Conservation (phyloP, 1,284 basidiomycete genomes). For the Rhodotorula sp. region DNA sequence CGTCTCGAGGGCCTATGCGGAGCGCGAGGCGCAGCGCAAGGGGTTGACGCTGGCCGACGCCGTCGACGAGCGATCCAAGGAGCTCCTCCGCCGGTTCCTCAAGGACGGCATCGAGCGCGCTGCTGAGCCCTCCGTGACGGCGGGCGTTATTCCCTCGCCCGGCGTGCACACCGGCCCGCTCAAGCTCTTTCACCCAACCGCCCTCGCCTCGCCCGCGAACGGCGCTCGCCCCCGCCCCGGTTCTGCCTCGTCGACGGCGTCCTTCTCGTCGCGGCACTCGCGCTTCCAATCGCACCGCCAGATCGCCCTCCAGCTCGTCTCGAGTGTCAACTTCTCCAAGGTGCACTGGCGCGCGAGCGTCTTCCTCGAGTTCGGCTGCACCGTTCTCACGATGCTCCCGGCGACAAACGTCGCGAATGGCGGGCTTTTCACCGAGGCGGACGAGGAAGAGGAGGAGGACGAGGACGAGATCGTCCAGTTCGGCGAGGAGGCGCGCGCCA, state of each 20-base stretch:
- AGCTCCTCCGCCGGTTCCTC: neutral
- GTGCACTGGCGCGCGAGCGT: conserved; percentile 14
- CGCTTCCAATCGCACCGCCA: conserved; percentile 7
- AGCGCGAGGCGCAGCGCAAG: neutral
- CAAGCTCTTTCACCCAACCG: neutral
- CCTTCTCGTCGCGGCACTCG: neutral
- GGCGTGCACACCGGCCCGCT: neutral
- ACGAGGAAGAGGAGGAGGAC: neutral
- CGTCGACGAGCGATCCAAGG: conserved; percentile 2
- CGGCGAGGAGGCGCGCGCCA: neutral
- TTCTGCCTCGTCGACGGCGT: neutral
- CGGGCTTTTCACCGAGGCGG: neutral
- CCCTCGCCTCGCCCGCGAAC: neutral
- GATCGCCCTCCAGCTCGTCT: conserved; percentile 9
- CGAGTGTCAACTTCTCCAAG: conserved; percentile 22
- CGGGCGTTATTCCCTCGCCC: neutral
- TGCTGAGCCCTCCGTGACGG: neutral
- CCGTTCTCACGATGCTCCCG: conserved; percentile 25
- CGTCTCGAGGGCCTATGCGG: neutral
- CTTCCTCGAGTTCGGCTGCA: conserved; percentile 1
- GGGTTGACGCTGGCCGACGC: neutral
- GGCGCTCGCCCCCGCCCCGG: neutral
- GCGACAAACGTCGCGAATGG: conserved; percentile 18
- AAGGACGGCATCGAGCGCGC: neutral
- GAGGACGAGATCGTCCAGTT: neutral